Percentiles rank a stretch among this genome's conserved stretches.
Conservation (phyloP, 768 basidiomycete genomes). For the Russula compacta region DNA sequence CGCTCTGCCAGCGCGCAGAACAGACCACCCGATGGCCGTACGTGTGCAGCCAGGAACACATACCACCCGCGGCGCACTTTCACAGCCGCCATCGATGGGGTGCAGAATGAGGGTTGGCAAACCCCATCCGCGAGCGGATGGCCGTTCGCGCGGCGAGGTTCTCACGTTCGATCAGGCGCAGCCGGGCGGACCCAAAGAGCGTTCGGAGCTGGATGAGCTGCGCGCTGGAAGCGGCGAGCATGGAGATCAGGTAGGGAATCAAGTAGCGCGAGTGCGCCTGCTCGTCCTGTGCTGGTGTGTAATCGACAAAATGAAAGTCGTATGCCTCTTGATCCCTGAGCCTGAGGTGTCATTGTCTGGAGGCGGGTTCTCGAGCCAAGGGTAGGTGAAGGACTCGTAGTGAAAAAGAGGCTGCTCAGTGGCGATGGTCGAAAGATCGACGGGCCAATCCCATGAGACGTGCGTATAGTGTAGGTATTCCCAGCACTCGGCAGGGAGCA, state of each 20-base stretch:
- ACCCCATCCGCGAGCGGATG: slow-evolving; percentile 51
- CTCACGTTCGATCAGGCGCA: slow-evolving; percentile 37
- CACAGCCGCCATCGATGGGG: slow-evolving; percentile 33
- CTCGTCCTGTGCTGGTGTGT: slow-evolving; percentile 9
- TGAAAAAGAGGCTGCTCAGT: slow-evolving; percentile 36
- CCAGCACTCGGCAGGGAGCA: slow-evolving; percentile 44
- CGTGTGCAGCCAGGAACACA: slow-evolving; percentile 52
- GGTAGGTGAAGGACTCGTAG: slow-evolving; percentile 40
- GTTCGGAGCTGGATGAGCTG: slow-evolving; percentile 63
- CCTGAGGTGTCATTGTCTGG: slow-evolving; percentile 35
- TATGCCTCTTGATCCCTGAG: slow-evolving; percentile 52
- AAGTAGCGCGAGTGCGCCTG: slow-evolving; percentile 30
- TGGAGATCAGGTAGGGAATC: slow-evolving; percentile 35
- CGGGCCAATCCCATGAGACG: slow-evolving; percentile 62
- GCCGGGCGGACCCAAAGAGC: slow-evolving; percentile 66
- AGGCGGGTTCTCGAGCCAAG: slow-evolving; percentile 38
- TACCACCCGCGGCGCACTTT: slow-evolving; percentile 30
- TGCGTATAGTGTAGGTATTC: slow-evolving; percentile 45
- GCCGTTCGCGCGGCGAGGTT: slow-evolving; percentile 37
- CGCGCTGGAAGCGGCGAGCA: slow-evolving; percentile 32
- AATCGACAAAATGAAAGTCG: slow-evolving; percentile 51
- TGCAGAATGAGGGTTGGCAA: slow-evolving; percentile 40
- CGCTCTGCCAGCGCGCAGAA: slow-evolving; percentile 38
- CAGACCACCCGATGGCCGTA: slow-evolving; percentile 60
- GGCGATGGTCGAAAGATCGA: slow-evolving; percentile 40